phyloP scores from a whole-genome alignment of 495 filamentous ascomycete species.

The Achaetomiella virescens region DNA sequence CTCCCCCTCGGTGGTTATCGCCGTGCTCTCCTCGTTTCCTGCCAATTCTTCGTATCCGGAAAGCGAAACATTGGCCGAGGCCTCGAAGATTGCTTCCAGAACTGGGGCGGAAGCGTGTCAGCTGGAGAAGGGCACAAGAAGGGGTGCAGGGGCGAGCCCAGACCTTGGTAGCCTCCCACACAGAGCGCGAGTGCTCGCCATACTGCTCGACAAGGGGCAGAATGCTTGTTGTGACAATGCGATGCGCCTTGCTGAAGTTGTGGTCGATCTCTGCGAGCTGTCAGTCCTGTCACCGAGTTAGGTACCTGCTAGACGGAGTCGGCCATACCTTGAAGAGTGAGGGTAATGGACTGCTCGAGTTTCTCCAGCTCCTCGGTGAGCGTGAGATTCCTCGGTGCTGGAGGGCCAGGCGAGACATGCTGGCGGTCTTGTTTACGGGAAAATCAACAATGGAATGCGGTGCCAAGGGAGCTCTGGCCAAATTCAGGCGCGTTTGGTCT shows the following conservation, averaged over 20 bases:
- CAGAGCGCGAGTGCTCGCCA: slow-evolving; percentile 82
- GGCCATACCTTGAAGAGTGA: slow-evolving; percentile 96
- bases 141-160: background rate
- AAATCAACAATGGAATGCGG: slow-evolving; percentile 13
- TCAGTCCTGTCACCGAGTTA: background rate
- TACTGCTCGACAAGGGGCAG: slow-evolving; percentile 95
- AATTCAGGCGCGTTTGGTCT: slow-evolving; percentile 8
- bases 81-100: slow-evolving; percentile 99
- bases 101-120: slow-evolving; percentile 47
- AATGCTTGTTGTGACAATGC: slow-evolving; percentile 91
- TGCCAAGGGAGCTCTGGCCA: background rate
- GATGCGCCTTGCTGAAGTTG: slow-evolving; percentile 95
- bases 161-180: slow-evolving; percentile 96
- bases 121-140: background rate
- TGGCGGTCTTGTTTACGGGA: slow-evolving; percentile 14
- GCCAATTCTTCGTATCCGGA: slow-evolving; percentile 86
- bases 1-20: slow-evolving; percentile 32
- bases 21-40: slow-evolving; percentile 46
- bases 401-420: slow-evolving; percentile 41
- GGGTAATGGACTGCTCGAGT: slow-evolving; percentile 91
- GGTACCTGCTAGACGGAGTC: too few species aligned
- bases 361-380: slow-evolving; percentile 95
- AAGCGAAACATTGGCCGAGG: slow-evolving; percentile 93
- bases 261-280: slow-evolving; percentile 77
- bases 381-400: slow-evolving; percentile 60